Base-by-base conservation (phyloP, 306 rosid genomes). In the Rosa multiflora region DNA sequence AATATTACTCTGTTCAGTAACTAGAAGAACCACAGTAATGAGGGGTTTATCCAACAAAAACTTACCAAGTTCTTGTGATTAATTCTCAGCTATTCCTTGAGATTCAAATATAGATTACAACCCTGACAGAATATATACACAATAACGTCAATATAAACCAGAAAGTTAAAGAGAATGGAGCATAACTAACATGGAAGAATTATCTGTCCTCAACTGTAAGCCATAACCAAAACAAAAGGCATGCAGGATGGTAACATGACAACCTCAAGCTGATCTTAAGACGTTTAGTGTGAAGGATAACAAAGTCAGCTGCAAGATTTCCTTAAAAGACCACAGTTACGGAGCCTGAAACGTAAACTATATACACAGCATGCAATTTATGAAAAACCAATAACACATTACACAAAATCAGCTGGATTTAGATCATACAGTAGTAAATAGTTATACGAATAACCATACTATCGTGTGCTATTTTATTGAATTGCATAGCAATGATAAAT, bases 401-500 rank as follows among this genome's bases (percentile, higher is more conserved):
- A 68, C 63, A 81, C 18, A 15, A 75, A 84, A 70, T 75, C 72
- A 79, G 58, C 80, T 74, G 80, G 83, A 76, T 83, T 82, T 46
- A 85, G 79, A 75, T 80, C 77, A 79, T 75, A 79, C 56, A 74
- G 85, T 61, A 53, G 76, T 52, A 76, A 67, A 82, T 43, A 70
- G 26, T 23, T 23, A 23, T 23, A 23, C 43, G 81, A 79, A 81
- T 76, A 70, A 76, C 83, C 80, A 90, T 87, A 88, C 87, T 86
- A 78, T 75, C 32, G 80, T 84, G 90, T 89, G 88, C 77, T 81
- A 81, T 90, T 88, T 91, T 90, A 90, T 93, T 93, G 76, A 84
- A 79, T 87, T 86, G 86, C 94, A 86, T 69, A 84, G 86, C 84
- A 88, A 89, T 90, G 86, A 84, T 89, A 88, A 88, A 89, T 83